Percentiles rank a stretch among this genome's conserved stretches.
Conservation (phyloP, 192 early-diverging fungal genomes). For the Coemansia sp. region DNA sequence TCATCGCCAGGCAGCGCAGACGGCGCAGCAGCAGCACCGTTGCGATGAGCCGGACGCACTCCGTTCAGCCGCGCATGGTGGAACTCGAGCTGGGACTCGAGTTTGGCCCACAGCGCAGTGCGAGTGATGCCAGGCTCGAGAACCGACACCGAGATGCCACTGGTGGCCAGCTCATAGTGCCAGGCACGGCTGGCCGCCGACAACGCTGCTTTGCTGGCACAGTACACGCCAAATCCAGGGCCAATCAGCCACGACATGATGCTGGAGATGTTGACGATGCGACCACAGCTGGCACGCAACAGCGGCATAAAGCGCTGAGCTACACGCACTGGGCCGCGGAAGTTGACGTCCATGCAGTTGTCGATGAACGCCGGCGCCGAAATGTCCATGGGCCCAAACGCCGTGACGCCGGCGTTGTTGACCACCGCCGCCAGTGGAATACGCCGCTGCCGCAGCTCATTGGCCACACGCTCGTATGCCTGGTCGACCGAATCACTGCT, state of each 20-base stretch:
- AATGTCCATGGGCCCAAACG: slow-evolving; percentile 52
- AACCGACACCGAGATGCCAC: slow-evolving; percentile 46
- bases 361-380: slow-evolving; percentile 36
- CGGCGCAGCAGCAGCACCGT: slow-evolving; percentile 5
- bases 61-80: slow-evolving; percentile 54
- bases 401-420: slow-evolving; percentile 57
- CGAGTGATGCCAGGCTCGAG: slow-evolving; percentile 50
- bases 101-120: slow-evolving; percentile 55
- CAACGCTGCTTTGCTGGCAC: slow-evolving; percentile 57
- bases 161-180: slow-evolving; percentile 49
- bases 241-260: slow-evolving; percentile 56
- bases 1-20: slow-evolving; percentile 47
- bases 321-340: slow-evolving; percentile 51
- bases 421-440: slow-evolving; percentile 51
- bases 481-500: slow-evolving; percentile 36
- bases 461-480: slow-evolving; percentile 29
- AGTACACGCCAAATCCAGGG: slow-evolving; percentile 57
- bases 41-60: slow-evolving; percentile 7
- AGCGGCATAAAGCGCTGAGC: slow-evolving; percentile 53
- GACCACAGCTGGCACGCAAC: slow-evolving; percentile 43
- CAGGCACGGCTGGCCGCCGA: slow-evolving; percentile 46
- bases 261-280: slow-evolving; percentile 57
- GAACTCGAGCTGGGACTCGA: slow-evolving; percentile 50
- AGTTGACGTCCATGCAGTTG: slow-evolving; percentile 54
- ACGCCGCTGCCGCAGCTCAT: slow-evolving; percentile 31